These are phyloP conservation scores for Vigna radiata DNA, from an alignment of 306 rosid genomes.

Conservation along the genomic window DNA sequence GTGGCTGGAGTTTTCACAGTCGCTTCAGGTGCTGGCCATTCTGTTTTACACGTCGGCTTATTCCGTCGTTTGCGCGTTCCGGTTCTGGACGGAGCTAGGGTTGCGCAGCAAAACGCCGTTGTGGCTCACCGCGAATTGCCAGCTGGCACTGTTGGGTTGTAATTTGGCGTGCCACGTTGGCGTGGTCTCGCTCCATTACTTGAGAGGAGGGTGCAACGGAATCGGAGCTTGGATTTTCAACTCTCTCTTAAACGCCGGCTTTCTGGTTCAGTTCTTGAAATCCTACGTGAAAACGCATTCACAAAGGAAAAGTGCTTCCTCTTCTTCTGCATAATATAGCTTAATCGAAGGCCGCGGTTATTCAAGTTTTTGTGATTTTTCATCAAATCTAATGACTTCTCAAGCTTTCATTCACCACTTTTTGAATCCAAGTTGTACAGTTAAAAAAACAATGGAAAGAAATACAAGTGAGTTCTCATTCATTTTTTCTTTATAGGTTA, in stretches of 20 bases:
- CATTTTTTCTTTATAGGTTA: no score
- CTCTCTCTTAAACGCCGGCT: conserved; percentile 57
- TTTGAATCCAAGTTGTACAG: no score
- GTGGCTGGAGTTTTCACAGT: conserved; percentile 84
- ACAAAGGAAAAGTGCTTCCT: not conserved
- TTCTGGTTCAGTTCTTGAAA: conserved; percentile 62
- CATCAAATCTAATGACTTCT: conserved; percentile 21
- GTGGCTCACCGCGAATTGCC: conserved; percentile 51
- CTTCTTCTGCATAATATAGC: not conserved
- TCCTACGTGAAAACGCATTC: conserved; percentile 44
- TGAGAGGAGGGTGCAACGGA: conserved; percentile 85
- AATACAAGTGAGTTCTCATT: no score
- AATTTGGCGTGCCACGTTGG: conserved; percentile 69
- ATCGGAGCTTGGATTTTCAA: conserved; percentile 80
- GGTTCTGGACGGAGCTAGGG: conserved; percentile 68
- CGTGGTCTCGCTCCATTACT: conserved; percentile 62
- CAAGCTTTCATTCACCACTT: no score
- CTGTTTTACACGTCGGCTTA: conserved; percentile 54
- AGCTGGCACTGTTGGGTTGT: conserved; percentile 49
- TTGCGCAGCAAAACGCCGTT: conserved; percentile 48
- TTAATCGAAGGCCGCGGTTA: not conserved
- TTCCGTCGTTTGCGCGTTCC: conserved; percentile 60
- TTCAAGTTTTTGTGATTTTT: not conserved
- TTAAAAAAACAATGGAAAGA: no score
- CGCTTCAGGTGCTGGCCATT: conserved; percentile 70